Percentiles rank a stretch among this genome's conserved stretches.
These are phyloP conservation scores for Stevia rebaudiana DNA, from an alignment of 140 eudicot species.

Conservation along the genomic window DNA sequence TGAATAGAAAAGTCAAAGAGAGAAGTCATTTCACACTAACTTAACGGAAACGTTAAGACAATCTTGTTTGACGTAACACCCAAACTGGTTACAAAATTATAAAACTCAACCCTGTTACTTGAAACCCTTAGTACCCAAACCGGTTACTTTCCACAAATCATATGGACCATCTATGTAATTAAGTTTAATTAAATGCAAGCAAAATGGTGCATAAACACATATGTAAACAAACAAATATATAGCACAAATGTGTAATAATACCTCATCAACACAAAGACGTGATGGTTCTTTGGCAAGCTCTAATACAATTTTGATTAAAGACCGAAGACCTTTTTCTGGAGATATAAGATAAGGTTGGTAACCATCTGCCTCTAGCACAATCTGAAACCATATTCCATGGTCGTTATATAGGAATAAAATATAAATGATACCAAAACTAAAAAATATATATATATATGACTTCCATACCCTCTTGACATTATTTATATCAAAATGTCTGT, in stretches of 20 bases:
- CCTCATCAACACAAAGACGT: conserved; percentile 99
- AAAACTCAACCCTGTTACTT: too few relatives aligned
- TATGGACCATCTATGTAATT: too few relatives aligned
- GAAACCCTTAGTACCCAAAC: too few relatives aligned
- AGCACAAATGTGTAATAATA: conserved; percentile 18
- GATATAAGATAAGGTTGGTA: conserved; percentile 98
- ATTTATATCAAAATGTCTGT: conserved; percentile 89
- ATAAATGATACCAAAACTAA: background rate
- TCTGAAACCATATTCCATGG: conserved; percentile 40
- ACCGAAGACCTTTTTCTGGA: conserved; percentile 96
- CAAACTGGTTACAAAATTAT: too few relatives aligned
- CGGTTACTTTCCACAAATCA: too few relatives aligned
- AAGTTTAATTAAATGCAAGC: background rate
- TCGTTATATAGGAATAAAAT: conserved; percentile 2
- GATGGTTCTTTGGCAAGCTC: conserved; percentile 95
- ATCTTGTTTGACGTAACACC: too few relatives aligned
- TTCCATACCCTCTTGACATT: conserved; percentile 86
- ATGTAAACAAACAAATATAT: background rate
- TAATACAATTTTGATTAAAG: conserved; percentile 69
- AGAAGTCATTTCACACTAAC: too few relatives aligned
- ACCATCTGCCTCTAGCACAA: conserved; percentile 98
- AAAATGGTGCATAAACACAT: background rate
- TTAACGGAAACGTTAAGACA: too few relatives aligned
- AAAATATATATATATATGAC: conserved; percentile 3
- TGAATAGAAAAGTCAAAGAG: too few relatives aligned